These are phyloP conservation scores for Cyclocybe aegerita DNA, from an alignment of 768 basidiomycete species.

Conservation along the genomic window DNA sequence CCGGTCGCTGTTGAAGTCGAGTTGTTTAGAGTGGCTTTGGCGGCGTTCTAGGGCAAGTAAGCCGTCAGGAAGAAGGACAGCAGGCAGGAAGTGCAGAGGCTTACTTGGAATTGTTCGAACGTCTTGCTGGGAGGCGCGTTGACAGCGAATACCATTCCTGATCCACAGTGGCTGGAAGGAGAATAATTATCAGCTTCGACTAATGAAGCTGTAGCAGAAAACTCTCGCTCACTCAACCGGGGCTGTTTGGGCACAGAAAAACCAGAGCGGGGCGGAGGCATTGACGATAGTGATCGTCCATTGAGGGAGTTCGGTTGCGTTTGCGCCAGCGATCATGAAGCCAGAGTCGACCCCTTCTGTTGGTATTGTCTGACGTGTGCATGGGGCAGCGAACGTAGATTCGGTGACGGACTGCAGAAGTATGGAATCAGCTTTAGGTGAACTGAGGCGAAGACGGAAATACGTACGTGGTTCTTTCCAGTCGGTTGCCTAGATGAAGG, in stretches of 20 bases:
- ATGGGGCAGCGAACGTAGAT: conserved; percentile 58
- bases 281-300: conserved; percentile 49
- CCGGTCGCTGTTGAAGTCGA: background rate
- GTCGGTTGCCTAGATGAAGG: conserved; percentile 22
- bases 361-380: conserved; percentile 34
- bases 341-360: conserved; percentile 49
- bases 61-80: background rate
- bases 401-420: conserved; percentile 53
- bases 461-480: conserved; percentile 43
- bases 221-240: conserved; percentile 20
- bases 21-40: conserved; percentile 17
- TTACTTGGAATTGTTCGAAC: conserved; percentile 48
- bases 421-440: background rate
- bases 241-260: conserved; percentile 54
- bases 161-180: conserved; percentile 42
- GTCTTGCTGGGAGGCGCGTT: conserved; percentile 48
- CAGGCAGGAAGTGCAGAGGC: background rate
- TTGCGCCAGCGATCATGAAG: conserved; percentile 38
- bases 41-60: conserved; percentile 6
- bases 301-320: conserved; percentile 33
- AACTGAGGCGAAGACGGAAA: background rate
- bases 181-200: no score
- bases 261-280: conserved; percentile 53
- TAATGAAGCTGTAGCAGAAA: background rate
- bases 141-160: conserved; percentile 63